A percentile compares a stretch with the other conserved stretches of the same genome.
Evolutionary conservation across 2,329 filamentous ascomycete species (phyloP).

Genomic region (Aspergillus ochraceus): DNA sequence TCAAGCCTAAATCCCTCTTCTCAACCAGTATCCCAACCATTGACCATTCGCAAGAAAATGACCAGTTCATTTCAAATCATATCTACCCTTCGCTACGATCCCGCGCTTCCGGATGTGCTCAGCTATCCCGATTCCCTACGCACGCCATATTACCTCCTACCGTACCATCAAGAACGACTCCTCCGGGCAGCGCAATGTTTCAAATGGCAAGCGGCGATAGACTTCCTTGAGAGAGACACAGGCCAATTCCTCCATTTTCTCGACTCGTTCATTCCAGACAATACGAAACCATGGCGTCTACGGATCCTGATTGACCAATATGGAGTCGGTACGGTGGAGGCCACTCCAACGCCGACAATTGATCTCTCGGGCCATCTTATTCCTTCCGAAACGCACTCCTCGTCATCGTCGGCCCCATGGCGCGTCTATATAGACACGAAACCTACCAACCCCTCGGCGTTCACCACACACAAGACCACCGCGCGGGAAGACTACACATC

Average conservation of each 20-base stretch:
- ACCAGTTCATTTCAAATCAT: conserved; percentile 58
- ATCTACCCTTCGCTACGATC: conserved; percentile 72
- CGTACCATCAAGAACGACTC: conserved; percentile 76
- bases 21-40: not conserved
- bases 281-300: conserved; percentile 38
- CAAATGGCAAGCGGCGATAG: conserved; percentile 42
- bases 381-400: conserved; percentile 18
- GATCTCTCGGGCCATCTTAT: conserved; percentile 27
- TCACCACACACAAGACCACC: conserved; percentile 86
- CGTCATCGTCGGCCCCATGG: conserved; percentile 37
- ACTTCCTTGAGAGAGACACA: conserved; percentile 32
- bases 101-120: conserved; percentile 47
- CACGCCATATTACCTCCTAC: conserved; percentile 75
- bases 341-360: conserved; percentile 28
- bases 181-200: conserved; percentile 58
- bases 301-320: conserved; percentile 34
- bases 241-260: conserved; percentile 28
- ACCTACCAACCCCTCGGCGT: conserved; percentile 56
- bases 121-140: conserved; percentile 38
- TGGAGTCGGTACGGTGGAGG: conserved; percentile 34
- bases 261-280: conserved; percentile 33
- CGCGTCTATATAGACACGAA: conserved; percentile 54
- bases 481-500: conserved; percentile 68
- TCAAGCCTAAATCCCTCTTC: not conserved
- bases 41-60: not conserved